These are phyloP conservation scores for Coleophoma crateriformis DNA, from an alignment of 2,329 filamentous ascomycete genomes.

Conservation along the genomic window DNA sequence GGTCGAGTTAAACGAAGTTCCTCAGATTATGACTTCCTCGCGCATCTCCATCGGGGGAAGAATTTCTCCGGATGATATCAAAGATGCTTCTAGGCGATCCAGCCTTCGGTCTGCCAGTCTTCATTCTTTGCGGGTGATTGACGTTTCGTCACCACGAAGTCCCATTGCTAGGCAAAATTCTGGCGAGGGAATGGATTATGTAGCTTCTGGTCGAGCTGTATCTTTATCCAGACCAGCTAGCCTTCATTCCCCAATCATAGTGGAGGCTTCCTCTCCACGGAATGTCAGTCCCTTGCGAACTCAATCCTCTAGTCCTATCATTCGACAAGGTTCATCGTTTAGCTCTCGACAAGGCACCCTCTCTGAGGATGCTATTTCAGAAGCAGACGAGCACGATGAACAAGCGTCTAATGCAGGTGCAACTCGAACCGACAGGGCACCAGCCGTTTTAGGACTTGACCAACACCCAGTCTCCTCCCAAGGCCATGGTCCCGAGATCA, in stretches of 20 bases:
- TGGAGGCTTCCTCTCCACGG: constrained; percentile 13
- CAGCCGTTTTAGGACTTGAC: constrained; percentile 19
- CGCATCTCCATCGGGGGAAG: constrained; percentile 24
- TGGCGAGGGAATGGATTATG: constrained; percentile 12
- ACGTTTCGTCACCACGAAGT: constrained; percentile 20
- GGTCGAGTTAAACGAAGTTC: constrained; percentile 24
- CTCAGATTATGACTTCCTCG: constrained; percentile 28
- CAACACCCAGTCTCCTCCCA: constrained; percentile 6
- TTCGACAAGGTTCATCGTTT: constrained; percentile 15
- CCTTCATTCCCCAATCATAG: constrained; percentile 11
- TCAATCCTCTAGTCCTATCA: constrained; percentile 16
- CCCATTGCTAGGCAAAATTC: constrained; percentile 16
- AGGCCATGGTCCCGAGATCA: too few relatives aligned
- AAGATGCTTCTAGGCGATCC: constrained; percentile 14
- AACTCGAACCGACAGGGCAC: constrained; percentile 16
- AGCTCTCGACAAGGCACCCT: constrained; percentile 15
- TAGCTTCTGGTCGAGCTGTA: constrained; percentile 8
- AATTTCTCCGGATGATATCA: constrained; percentile 17
- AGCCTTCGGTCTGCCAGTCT: constrained; percentile 23
- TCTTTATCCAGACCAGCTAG: constrained; percentile 16
- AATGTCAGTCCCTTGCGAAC: constrained; percentile 17
- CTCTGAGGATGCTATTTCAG: constrained; percentile 20
- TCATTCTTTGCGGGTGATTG: constrained; percentile 26
- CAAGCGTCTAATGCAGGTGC: constrained; percentile 2
- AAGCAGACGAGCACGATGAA: constrained; percentile 20